These are phyloP conservation scores for Fraxinus sp. DNA, from an alignment of 305 asterid genomes.

Conservation along the genomic window DNA sequence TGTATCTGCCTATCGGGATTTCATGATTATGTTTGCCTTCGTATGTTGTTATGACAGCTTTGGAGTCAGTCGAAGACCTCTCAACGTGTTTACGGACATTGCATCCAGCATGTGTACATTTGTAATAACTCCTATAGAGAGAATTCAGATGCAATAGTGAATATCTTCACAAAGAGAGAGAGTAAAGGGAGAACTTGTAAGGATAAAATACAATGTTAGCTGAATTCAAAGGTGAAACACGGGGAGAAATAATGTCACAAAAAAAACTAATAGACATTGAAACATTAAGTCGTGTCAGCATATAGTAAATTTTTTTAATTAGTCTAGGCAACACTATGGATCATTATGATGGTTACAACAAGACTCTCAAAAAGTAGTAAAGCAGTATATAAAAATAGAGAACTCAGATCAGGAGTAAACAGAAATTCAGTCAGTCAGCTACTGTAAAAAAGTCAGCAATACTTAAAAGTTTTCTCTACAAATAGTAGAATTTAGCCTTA, in stretches of 20 bases:
- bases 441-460: neutral
- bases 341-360: neutral
- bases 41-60: conserved; percentile 78
- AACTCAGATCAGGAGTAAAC: neutral
- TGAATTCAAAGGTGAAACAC: neutral
- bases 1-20: conserved; percentile 59
- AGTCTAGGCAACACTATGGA: neutral
- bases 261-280: neutral
- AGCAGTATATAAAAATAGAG: neutral
- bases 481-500: neutral
- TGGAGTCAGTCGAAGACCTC: conserved; percentile 81
- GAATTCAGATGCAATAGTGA: neutral
- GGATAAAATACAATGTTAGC: neutral
- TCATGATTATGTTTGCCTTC: conserved; percentile 91
- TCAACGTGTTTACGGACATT: conserved; percentile 93
- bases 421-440: neutral
- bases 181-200: neutral
- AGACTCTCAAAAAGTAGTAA: neutral
- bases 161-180: neutral
- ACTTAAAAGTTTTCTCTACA: neutral
- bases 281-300: neutral
- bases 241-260: neutral
- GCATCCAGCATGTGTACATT: conserved; percentile 84
- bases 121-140: conserved; percentile 79
- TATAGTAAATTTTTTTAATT: neutral